Base-by-base conservation (phyloP, 306 rosid genomes). In the Fragaria vesca region DNA sequence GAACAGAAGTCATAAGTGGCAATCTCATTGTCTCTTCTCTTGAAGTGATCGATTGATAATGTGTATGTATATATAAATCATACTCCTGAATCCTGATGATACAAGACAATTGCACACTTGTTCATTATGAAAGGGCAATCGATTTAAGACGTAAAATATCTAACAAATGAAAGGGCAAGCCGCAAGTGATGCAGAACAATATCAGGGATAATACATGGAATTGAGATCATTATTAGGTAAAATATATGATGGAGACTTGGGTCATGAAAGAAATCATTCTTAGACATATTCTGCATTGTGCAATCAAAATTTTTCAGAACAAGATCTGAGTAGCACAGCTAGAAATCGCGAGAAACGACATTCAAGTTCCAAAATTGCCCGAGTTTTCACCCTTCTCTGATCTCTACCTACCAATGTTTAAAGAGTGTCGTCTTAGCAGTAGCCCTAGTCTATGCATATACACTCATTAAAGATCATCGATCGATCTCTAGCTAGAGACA, bases 351-450 rank as follows among this genome's bases (percentile, higher is more conserved):
- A 38, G 52, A 72, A 63, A 70, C 85, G 90, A 89, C 90, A 74
- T 78, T 80, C 81, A 84, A 84, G 83, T 75, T 82, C 78, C 88
- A 36, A 80, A 76, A 77, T 43, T 57, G 81, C 85, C 80, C 76
- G 78, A 63, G 20, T 61, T 84, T 83, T 70, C 82, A 73, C 75
- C 46, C 62, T 71, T 76, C 46, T 34, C 10, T 38, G 1, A 7
- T 66, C 71, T 66, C 7, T 66, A 38, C 48, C 48, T 71, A 75
- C 71, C 73, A 78, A 76, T 70, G 76, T 58, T 67, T 70, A 69
- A 80, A 78, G 71, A 63, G 45, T 63, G 42, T 63, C 45, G n/a
- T 63, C 78, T 81, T 80, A 68, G 76, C 81, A 74, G 70, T 83
- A 40, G 42, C 60, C 80, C 47, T 75, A 66, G 76, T 76, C 85